Evolutionary conservation across 352 stramenopile genomes (phyloP).

Genomic region (Globisporangium carolinianum): DNA sequence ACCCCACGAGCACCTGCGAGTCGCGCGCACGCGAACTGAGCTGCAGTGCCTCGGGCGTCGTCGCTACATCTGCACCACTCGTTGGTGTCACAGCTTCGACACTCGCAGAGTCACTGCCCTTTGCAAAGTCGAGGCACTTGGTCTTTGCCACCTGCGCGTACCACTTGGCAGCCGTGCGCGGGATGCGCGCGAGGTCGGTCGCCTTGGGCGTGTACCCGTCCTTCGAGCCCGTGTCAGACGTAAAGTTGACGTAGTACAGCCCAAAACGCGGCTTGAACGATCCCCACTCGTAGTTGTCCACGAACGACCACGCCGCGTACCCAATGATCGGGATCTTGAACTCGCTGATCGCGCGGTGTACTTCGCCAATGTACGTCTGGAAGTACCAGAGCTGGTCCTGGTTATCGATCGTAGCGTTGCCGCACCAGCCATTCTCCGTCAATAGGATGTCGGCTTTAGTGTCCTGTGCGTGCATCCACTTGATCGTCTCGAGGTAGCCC

Average conservation of each 20-base stretch:
- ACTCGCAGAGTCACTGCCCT: conserved; percentile 3
- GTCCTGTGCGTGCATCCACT: conserved; percentile 58
- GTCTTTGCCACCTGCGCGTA: conserved; percentile 44
- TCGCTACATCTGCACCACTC: not conserved
- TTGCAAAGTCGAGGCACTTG: conserved; percentile 59
- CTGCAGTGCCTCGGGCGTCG: not conserved
- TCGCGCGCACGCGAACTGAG: not conserved
- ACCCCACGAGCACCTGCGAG: not conserved
- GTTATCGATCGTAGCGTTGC: conserved; percentile 40
- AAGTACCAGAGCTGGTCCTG: conserved; percentile 58
- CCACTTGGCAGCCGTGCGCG: conserved; percentile 44
- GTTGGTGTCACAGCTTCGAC: not conserved
- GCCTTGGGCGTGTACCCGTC: conserved; percentile 17
- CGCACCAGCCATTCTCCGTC: conserved; percentile 64
- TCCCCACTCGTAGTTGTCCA: conserved; percentile 95
- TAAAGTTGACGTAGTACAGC: conserved; percentile 52
- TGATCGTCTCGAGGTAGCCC: conserved; percentile 55
- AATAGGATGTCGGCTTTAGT: conserved; percentile 38
- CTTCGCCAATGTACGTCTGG: conserved; percentile 41
- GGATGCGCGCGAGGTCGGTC: conserved; percentile 27
- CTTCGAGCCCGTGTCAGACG: conserved; percentile 20
- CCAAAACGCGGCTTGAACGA: conserved; percentile 54
- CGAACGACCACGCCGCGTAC: conserved; percentile 92
- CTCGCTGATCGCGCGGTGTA: conserved; percentile 49
- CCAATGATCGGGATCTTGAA: conserved; percentile 74